Percentiles rank a stretch among this genome's conserved stretches.
These are phyloP conservation scores for Protomyces arabidopsidicola DNA, from an alignment of 1,139 yeast species.

Conservation along the genomic window DNA sequence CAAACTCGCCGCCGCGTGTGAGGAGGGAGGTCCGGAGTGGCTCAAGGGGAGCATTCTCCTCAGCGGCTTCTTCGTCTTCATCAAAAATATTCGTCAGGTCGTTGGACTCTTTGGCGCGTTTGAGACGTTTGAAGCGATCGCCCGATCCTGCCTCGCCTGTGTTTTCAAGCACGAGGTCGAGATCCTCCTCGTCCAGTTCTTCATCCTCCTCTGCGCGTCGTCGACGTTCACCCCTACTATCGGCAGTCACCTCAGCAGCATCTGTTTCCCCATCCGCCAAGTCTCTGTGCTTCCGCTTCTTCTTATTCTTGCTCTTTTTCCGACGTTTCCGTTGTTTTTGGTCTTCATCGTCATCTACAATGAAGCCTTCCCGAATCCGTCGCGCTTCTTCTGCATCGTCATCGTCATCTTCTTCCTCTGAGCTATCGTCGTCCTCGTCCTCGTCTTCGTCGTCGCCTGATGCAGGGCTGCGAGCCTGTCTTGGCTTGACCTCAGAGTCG, in stretches of 20 bases:
- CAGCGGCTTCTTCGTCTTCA: slow-evolving; percentile 62
- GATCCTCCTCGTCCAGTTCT: slow-evolving; percentile 87
- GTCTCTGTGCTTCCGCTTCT: slow-evolving; percentile 24
- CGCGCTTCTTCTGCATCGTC: slow-evolving; percentile 44
- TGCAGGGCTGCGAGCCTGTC: not conserved
- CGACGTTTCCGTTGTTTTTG: slow-evolving; percentile 46
- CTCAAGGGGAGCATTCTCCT: slow-evolving; percentile 42
- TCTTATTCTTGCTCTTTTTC: slow-evolving; percentile 35
- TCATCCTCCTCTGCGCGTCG: slow-evolving; percentile 46
- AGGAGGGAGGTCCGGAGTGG: slow-evolving; percentile 37
- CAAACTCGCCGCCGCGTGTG: slow-evolving; percentile 65
- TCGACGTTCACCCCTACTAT: slow-evolving; percentile 23
- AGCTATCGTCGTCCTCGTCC: slow-evolving; percentile 37
- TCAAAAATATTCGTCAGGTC: slow-evolving; percentile 71
- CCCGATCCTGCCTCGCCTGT: slow-evolving; percentile 57
- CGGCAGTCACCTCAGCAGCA: slow-evolving; percentile 31
- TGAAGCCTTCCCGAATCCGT: slow-evolving; percentile 80
- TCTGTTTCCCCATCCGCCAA: slow-evolving; percentile 5
- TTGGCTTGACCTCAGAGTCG: slow-evolving; percentile 10
- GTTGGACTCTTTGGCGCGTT: slow-evolving; percentile 48
- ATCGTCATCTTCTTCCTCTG: slow-evolving; percentile 46
- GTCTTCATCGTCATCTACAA: slow-evolving; percentile 84
- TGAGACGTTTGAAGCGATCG: slow-evolving; percentile 69
- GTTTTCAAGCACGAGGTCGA: slow-evolving; percentile 84
- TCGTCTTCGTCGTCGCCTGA: slow-evolving; percentile 30